Evolutionary conservation across 2,329 filamentous ascomycete genomes (phyloP).

Genomic region (Ophiostoma australiae): DNA sequence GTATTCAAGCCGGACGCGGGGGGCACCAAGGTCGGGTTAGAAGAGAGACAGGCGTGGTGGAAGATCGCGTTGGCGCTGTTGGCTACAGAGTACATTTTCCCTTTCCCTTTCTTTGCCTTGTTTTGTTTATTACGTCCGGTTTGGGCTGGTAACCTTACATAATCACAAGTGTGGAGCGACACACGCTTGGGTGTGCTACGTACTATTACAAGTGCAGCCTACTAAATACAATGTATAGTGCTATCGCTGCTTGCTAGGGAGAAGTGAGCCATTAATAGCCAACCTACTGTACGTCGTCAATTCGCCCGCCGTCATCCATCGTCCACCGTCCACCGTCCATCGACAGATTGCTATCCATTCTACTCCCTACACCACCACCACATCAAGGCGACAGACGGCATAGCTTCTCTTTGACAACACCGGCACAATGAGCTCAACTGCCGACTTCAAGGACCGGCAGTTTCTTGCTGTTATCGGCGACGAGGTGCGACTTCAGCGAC

Average conservation of each 20-base stretch:
- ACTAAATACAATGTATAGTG: neutral
- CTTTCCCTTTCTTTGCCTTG: neutral
- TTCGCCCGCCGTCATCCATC: neutral
- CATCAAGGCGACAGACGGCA: neutral
- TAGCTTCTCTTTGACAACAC: neutral
- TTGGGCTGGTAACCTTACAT: slow-evolving; percentile 15
- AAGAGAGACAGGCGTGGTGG: neutral
- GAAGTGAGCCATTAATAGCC: slow-evolving; percentile 15
- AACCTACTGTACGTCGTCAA: neutral
- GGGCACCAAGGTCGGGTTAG: neutral
- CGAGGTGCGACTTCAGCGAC: slow-evolving; percentile 55
- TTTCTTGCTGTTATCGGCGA: slow-evolving; percentile 97
- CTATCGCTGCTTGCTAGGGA: slow-evolving; percentile 6
- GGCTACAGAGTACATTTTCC: neutral
- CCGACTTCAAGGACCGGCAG: slow-evolving; percentile 76
- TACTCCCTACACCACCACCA: neutral
- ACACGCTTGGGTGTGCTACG: neutral
- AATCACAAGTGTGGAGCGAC: neutral
- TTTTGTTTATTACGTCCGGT: slow-evolving; percentile 5
- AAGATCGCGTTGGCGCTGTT: slow-evolving; percentile 2
- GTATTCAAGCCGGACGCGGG: neutral
- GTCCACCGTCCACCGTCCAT: neutral
- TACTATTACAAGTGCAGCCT: neutral
- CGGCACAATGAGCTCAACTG: slow-evolving; percentile 28
- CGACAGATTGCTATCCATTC: neutral